Evolutionary conservation across 2,329 filamentous ascomycete species (phyloP).

Genomic region (Esteya vermicola): DNA sequence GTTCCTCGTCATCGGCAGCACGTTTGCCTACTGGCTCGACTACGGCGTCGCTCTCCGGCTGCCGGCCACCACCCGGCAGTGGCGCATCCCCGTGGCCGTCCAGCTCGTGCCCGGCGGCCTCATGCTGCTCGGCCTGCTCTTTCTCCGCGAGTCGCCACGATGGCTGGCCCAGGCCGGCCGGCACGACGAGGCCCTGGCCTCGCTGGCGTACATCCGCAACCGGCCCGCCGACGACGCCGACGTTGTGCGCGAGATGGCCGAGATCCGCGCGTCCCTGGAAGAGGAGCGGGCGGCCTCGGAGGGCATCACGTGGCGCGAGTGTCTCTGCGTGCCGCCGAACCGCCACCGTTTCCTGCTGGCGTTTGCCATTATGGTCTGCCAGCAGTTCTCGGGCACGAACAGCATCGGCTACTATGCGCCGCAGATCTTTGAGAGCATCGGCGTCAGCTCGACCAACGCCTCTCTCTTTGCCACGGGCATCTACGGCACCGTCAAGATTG

Average conservation of each 20-base stretch:
- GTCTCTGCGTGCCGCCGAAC: not conserved
- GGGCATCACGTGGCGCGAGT: conserved; percentile 15
- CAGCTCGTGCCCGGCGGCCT: conserved; percentile 56
- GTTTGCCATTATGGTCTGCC: conserved; percentile 10
- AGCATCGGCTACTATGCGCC: conserved; percentile 52
- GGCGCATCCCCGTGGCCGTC: conserved; percentile 31
- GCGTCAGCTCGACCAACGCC: conserved; percentile 41
- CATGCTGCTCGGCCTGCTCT: conserved; percentile 46
- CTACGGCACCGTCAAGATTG: conserved; percentile 9
- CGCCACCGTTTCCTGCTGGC: conserved; percentile 3
- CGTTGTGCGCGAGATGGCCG: conserved; percentile 58
- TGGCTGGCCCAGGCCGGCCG: conserved; percentile 64
- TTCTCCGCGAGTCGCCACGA: conserved; percentile 57
- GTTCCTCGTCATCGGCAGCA: conserved; percentile 27
- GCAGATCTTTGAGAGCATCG: conserved; percentile 49
- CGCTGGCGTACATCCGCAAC: conserved; percentile 55
- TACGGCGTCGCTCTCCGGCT: conserved; percentile 27
- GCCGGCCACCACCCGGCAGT: conserved; percentile 23
- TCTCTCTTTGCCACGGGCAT: conserved; percentile 49
- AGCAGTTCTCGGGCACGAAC: conserved; percentile 65
- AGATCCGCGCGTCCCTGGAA: conserved; percentile 39
- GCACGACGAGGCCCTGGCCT: conserved; percentile 49
- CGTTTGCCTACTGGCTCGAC: conserved; percentile 27
- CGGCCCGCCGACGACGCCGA: conserved; percentile 52
- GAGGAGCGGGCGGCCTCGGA: not conserved